A percentile compares a stretch with the other conserved stretches of the same genome.
Conservation (phyloP, 768 basidiomycete species). For the Agaricus blazei region DNA sequence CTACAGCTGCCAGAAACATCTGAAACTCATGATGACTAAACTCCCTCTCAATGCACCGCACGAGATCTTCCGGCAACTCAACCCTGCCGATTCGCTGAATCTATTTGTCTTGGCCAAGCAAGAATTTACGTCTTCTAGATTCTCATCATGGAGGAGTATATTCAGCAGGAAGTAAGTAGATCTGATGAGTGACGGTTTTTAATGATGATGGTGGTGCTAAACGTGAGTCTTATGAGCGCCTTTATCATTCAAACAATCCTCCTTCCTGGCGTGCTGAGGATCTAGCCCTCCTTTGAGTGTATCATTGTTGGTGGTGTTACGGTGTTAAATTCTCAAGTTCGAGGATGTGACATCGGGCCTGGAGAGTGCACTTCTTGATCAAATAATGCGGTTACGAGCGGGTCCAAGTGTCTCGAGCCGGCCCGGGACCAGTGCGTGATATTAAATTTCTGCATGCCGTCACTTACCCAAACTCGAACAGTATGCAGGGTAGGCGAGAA, state of each 20-base stretch:
- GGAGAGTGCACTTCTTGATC: background rate
- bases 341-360: background rate
- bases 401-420: background rate
- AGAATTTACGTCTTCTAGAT: constrained; percentile 21
- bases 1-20: constrained; percentile 17
- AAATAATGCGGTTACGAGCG: background rate
- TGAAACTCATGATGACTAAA: constrained; percentile 21
- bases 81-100: constrained; percentile 35
- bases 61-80: constrained; percentile 33
- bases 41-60: constrained; percentile 28
- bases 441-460: background rate
- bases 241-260: constrained; percentile 4
- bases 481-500: too few species aligned
- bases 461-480: background rate
- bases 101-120: constrained; percentile 30
- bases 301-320: background rate
- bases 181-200: too few species aligned
- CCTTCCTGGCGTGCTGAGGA: constrained; percentile 23
- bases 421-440: background rate
- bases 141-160: constrained; percentile 22
- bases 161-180: constrained; percentile 27
- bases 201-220: background rate
- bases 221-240: constrained; percentile 20
- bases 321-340: background rate
- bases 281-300: constrained; percentile 20